Conservation (phyloP, 2,329 filamentous ascomycete genomes). For the Penicillium sp. region DNA sequence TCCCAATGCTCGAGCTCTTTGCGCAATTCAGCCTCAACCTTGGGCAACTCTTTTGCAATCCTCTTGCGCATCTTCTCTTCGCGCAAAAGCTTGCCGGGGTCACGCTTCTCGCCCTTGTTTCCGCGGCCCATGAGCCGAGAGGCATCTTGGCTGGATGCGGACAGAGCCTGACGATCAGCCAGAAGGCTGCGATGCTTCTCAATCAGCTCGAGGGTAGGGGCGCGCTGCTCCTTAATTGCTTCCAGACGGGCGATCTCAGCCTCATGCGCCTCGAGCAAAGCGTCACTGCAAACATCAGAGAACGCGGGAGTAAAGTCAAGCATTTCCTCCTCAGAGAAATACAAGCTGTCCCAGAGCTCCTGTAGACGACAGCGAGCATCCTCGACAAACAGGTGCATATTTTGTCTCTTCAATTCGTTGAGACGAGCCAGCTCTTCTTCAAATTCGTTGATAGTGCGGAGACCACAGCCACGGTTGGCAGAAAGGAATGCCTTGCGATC, state of each 20-base stretch:
- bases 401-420: slow-evolving; percentile 92
- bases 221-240: slow-evolving; percentile 79
- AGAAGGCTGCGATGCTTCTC: slow-evolving; percentile 82
- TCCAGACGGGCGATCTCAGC: slow-evolving; percentile 83
- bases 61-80: slow-evolving; percentile 99
- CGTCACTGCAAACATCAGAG: slow-evolving; percentile 95
- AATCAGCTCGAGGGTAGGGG: slow-evolving; percentile 77
- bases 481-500: slow-evolving; percentile 86
- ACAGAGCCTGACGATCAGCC: slow-evolving; percentile 81
- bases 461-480: slow-evolving; percentile 83
- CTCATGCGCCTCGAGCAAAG: slow-evolving; percentile 91
- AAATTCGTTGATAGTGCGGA: slow-evolving; percentile 92
- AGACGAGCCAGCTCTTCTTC: slow-evolving; percentile 85
- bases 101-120: slow-evolving; percentile 81
- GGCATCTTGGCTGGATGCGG: slow-evolving; percentile 90
- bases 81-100: slow-evolving; percentile 87
- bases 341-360: slow-evolving; percentile 91
- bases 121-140: slow-evolving; percentile 89
- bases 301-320: slow-evolving; percentile 96
- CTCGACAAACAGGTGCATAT: slow-evolving; percentile 93
- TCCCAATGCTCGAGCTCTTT: slow-evolving; percentile 86
- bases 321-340: slow-evolving; percentile 98
- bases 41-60: slow-evolving; percentile 93
- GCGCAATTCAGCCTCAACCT: slow-evolving; percentile 80
- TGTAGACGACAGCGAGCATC: slow-evolving; percentile 88